These are phyloP conservation scores for Suillus clintonianus DNA, from an alignment of 768 basidiomycete species.

Conservation along the genomic window DNA sequence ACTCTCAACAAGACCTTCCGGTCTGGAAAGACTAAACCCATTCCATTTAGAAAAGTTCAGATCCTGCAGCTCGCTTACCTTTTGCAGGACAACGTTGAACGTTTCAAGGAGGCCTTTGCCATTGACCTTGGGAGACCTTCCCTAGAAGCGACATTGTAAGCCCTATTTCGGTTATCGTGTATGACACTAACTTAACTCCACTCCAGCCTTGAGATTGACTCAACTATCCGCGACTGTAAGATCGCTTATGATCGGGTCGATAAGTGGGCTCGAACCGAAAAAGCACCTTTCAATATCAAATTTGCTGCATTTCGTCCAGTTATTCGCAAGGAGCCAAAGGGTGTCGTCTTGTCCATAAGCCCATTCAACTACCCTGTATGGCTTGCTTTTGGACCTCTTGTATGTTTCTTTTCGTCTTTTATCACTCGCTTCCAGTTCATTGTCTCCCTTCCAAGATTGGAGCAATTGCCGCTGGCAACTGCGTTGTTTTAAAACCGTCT, in stretches of 20 bases:
- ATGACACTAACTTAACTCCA: not conserved
- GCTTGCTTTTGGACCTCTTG: constrained; percentile 59
- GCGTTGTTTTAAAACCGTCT: constrained; percentile 74
- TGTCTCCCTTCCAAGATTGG: constrained; percentile 43
- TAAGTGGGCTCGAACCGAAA: constrained; percentile 73
- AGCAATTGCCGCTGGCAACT: constrained; percentile 80
- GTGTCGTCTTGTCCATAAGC: constrained; percentile 65
- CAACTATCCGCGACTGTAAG: constrained; percentile 55
- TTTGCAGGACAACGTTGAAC: constrained; percentile 68
- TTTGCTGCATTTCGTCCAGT: constrained; percentile 62
- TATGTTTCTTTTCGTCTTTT: constrained; percentile 29
- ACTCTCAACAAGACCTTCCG: constrained; percentile 59
- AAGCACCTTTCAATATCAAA: constrained; percentile 54
- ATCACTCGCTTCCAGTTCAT: not conserved
- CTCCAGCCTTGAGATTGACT: constrained; percentile 60
- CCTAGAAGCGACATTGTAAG: constrained; percentile 58
- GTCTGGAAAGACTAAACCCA: constrained; percentile 63
- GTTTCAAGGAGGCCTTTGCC: constrained; percentile 58
- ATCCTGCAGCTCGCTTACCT: constrained; percentile 74
- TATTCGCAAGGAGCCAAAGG: constrained; percentile 77
- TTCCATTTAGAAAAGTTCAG: constrained; percentile 74
- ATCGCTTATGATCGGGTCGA: constrained; percentile 63
- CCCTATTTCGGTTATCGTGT: constrained; percentile 17
- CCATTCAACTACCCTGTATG: constrained; percentile 80
- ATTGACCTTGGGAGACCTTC: constrained; percentile 65